Evolutionary conservation across 257 asterid species (phyloP).

Genomic region (Solanum appendiculatum): DNA sequence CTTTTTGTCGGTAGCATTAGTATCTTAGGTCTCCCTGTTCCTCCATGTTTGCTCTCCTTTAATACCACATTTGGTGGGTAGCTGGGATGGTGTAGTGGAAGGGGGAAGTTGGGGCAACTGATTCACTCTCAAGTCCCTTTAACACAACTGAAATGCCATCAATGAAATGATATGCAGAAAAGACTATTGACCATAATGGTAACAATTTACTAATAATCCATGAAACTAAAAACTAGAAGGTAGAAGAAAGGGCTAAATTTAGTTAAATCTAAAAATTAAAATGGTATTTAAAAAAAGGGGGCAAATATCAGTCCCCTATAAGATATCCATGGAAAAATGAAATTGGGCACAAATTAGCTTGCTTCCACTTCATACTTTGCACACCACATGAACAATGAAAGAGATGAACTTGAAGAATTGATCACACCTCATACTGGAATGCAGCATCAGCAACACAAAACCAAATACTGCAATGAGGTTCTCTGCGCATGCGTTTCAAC

Average conservation of each 20-base stretch:
- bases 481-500: constrained; percentile 73
- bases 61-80: neutral
- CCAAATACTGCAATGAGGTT: constrained; percentile 86
- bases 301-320: neutral
- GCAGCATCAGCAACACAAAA: constrained; percentile 94
- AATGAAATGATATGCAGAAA: neutral
- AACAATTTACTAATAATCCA: neutral
- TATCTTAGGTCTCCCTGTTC: neutral
- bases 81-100: neutral
- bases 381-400: neutral
- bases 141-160: neutral
- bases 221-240: neutral
- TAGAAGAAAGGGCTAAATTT: neutral
- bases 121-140: neutral
- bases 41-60: neutral
- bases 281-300: neutral
- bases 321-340: neutral
- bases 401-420: neutral
- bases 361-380: neutral
- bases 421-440: constrained; percentile 82
- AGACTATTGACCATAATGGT: neutral
- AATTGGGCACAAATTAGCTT: neutral
- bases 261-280: neutral
- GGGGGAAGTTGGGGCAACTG: neutral
- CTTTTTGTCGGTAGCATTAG: neutral